Evolutionary conservation across 2,329 filamentous ascomycete genomes (phyloP).

Genomic region (Verticillium isaacii): DNA sequence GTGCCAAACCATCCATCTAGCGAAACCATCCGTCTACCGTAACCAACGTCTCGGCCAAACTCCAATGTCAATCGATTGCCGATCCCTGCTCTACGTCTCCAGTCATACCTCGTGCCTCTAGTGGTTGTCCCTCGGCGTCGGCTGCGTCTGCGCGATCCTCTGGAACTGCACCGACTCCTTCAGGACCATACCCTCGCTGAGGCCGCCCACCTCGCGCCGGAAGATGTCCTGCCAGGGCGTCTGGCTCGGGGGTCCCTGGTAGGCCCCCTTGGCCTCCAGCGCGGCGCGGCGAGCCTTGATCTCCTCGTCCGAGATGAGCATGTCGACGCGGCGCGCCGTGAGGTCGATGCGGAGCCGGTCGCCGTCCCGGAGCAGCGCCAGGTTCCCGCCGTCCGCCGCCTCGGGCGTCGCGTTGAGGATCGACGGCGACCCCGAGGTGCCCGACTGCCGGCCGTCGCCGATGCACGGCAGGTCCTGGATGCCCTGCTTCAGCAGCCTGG

Average conservation of each 20-base stretch:
- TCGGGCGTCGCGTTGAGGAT: slow-evolving; percentile 53
- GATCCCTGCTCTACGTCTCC: neutral
- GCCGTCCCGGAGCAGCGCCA: slow-evolving; percentile 44
- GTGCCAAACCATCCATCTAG: neutral
- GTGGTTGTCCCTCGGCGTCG: slow-evolving; percentile 39
- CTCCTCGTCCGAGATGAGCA: slow-evolving; percentile 37
- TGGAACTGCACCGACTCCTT: slow-evolving; percentile 40
- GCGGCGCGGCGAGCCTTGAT: slow-evolving; percentile 30
- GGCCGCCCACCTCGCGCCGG: slow-evolving; percentile 36
- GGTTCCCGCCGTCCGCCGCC: slow-evolving; percentile 48
- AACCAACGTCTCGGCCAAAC: neutral
- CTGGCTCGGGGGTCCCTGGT: slow-evolving; percentile 32
- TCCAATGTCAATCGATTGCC: neutral
- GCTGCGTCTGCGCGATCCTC: slow-evolving; percentile 35
- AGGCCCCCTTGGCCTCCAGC: slow-evolving; percentile 30
- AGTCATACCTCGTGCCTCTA: slow-evolving; percentile 11
- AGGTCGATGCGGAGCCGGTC: slow-evolving; percentile 46
- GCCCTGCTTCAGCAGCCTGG: slow-evolving; percentile 36
- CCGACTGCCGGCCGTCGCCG: slow-evolving; percentile 50
- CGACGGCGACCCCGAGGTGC: slow-evolving; percentile 49
- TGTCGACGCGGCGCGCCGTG: slow-evolving; percentile 40
- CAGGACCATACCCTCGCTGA: slow-evolving; percentile 42
- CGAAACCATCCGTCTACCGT: neutral
- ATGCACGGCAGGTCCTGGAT: slow-evolving; percentile 43
- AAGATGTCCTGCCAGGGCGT: slow-evolving; percentile 49